Evolutionary conservation across 495 filamentous ascomycete species (phyloP), one percentile per base, ranked within the genome.

Genomic region (Haplographium delicatum): DNA sequence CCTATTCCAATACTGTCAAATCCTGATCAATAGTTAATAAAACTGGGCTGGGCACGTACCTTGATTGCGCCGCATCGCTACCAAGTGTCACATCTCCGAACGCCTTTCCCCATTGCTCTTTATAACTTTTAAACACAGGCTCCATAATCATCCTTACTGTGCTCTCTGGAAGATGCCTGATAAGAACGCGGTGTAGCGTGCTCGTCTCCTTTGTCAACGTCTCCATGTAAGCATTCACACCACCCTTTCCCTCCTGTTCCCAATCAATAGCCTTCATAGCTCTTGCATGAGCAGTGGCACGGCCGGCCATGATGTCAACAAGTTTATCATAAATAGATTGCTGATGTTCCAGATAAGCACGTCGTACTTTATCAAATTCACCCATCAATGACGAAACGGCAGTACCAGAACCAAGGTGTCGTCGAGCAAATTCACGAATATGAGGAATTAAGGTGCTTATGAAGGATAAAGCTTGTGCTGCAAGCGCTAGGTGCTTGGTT

Each of bases 321-420:
- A 99, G 72, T 62, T 99, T 99, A 45, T 95, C 89, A 60, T 95
- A 88, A 48, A 97, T 97, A 53, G 81, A 88, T 26, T 80, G 81
- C 62, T 96, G 93, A 64, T 97, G 93, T 59, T 99, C 93, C 59
- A 95, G 88, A 57, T 85, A 91, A 5, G 88, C 73, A 30, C 93
- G 79, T 55, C 85, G 85, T 46, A 95, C 83, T 71, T 90, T 96
- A 67, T 97, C 93, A 53, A 95, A 97, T 59, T 97, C 93, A 27
- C 79, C 83, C 72, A 94, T 85, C 23, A 90, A 62, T 16, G 41
- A 46, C 1, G 73, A 68, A 11, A 72, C 67, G 16, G 62, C 54
- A 25, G 62, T 40, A 10, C 77, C 79, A 0, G 74, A 71, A 3
- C 79, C 72, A 1, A 63, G 53, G 54, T 94, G 88, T 6, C 93